phyloP scores from a whole-genome alignment of 257 asterid genomes.

The Asclepias syriaca region DNA sequence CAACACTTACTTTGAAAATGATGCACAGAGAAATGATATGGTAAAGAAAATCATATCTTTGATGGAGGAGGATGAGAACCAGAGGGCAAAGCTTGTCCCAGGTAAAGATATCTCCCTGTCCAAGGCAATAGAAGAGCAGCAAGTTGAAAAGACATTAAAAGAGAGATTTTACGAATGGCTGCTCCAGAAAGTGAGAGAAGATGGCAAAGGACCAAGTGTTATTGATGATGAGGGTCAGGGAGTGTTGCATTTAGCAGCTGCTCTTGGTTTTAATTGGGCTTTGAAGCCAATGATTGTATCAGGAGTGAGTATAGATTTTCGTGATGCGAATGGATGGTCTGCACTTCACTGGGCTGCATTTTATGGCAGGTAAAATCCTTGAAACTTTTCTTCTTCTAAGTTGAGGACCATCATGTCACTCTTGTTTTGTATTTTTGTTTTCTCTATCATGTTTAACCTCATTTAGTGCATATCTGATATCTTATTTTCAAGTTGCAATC shows the following conservation, averaged over 20 bases:
- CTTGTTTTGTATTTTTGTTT: not conserved
- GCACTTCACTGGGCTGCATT: constrained; percentile 99
- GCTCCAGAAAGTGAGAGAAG: constrained; percentile 51
- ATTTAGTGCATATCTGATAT: not conserved
- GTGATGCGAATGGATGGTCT: constrained; percentile 93
- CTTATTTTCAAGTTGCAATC: not conserved
- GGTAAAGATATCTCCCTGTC: constrained; percentile 29
- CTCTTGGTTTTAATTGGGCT: constrained; percentile 94
- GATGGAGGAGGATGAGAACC: constrained; percentile 56
- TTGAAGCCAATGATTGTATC: constrained; percentile 60
- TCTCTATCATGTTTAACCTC: constrained; percentile 2
- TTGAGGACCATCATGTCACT: not conserved
- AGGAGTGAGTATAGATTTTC: constrained; percentile 78
- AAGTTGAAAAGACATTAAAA: constrained; percentile 49
- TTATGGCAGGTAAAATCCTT: constrained; percentile 65
- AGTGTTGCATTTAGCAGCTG: constrained; percentile 87
- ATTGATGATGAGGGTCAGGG: constrained; percentile 81
- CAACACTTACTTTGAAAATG: constrained; percentile 25
- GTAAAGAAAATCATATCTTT: constrained; percentile 39
- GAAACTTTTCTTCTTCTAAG: not conserved
- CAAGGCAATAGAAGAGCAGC: constrained; percentile 40
- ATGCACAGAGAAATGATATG: constrained; percentile 30
- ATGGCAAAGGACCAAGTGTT: constrained; percentile 49
- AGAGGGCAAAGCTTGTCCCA: constrained; percentile 30
- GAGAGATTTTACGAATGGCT: constrained; percentile 72